phyloP scores from a whole-genome alignment of 208 protist species.

The Acanthamoeba healyi region DNA sequence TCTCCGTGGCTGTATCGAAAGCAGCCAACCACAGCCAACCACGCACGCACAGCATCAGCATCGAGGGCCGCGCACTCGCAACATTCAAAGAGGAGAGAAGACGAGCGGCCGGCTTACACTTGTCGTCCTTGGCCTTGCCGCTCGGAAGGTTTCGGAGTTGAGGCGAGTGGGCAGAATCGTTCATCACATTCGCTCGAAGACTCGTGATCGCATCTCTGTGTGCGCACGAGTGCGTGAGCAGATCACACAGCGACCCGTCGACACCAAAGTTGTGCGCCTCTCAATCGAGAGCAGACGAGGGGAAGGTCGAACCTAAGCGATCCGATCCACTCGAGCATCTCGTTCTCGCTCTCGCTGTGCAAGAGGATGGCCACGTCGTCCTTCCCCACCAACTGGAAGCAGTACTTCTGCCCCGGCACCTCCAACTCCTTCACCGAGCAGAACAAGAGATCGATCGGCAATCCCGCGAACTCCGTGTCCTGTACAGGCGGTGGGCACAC shows the following conservation, averaged over 20 bases:
- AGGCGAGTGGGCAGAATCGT: background rate
- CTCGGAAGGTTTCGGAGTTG: background rate
- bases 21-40: background rate
- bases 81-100: too few species aligned
- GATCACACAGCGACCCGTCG: background rate
- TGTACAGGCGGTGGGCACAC: background rate
- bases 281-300: background rate
- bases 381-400: slow-evolving; percentile 44
- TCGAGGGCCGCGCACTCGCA: too few species aligned
- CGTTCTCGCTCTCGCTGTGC: slow-evolving; percentile 34
- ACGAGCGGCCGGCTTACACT: too few species aligned
- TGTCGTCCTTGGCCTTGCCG: background rate
- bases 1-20: background rate
- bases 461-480: slow-evolving; percentile 47
- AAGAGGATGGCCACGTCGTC: slow-evolving; percentile 7
- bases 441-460: slow-evolving; percentile 36
- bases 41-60: too few species aligned
- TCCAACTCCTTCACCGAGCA: slow-evolving; percentile 54
- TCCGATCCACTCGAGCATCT: slow-evolving; percentile 55
- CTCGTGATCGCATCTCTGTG: slow-evolving; percentile 42
- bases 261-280: background rate
- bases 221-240: background rate
- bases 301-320: background rate
- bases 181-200: slow-evolving; percentile 16
- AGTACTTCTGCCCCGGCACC: slow-evolving; percentile 42